Evolutionary conservation across 2,329 filamentous ascomycete species (phyloP).

Genomic region (Botrytis deweyae): DNA sequence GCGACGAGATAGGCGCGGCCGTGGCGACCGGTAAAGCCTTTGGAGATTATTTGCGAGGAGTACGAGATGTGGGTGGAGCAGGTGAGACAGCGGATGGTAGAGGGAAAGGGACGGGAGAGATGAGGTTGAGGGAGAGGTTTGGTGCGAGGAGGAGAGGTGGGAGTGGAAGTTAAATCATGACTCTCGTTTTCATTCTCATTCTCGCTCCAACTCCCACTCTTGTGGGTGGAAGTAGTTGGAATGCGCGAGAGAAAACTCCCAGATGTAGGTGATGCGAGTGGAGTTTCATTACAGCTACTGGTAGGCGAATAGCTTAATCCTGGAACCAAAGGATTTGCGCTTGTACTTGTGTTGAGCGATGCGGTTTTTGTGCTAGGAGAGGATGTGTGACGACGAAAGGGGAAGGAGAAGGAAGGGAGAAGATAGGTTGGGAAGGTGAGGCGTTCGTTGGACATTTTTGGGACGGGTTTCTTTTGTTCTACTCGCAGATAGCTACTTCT

Average conservation of each 20-base stretch:
- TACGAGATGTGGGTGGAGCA: slow-evolving; percentile 64
- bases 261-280: slow-evolving; percentile 20
- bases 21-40: slow-evolving; percentile 65
- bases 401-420: slow-evolving; percentile 51
- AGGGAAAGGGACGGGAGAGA: slow-evolving; percentile 49
- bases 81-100: slow-evolving; percentile 57
- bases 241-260: slow-evolving; percentile 6
- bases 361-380: slow-evolving; percentile 37
- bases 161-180: background rate
- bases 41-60: slow-evolving; percentile 60
- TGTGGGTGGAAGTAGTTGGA: background rate
- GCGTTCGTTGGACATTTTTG: slow-evolving; percentile 20
- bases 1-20: slow-evolving; percentile 63
- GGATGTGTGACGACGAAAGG: slow-evolving; percentile 43
- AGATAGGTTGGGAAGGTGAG: slow-evolving; percentile 51
- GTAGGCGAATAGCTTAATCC: slow-evolving; percentile 41
- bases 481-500: background rate
- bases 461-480: background rate
- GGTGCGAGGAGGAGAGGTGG: background rate
- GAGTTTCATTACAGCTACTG: slow-evolving; percentile 38
- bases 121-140: background rate
- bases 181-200: background rate
- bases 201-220: background rate
- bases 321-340: slow-evolving; percentile 29
- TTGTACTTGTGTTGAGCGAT: slow-evolving; percentile 2